Conservation (phyloP, 345 rosid species). For the Lepidium aucheri region DNA sequence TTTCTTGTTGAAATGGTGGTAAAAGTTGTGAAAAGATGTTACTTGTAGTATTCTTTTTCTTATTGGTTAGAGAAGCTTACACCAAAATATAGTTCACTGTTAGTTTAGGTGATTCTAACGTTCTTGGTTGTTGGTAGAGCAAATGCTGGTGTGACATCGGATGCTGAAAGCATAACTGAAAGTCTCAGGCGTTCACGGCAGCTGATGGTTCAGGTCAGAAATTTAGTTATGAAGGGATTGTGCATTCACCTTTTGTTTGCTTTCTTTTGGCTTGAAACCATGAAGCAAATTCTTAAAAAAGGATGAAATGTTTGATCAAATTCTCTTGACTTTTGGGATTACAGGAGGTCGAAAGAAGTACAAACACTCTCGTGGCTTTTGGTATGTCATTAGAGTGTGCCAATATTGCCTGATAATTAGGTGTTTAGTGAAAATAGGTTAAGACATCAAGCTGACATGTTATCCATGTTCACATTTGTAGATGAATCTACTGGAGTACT, state of each 20-base stretch:
- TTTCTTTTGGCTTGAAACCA: background rate
- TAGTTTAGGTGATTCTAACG: background rate
- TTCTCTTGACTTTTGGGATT: slow-evolving; percentile 9
- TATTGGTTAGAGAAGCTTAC: background rate
- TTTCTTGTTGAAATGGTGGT: background rate
- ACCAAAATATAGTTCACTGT: background rate
- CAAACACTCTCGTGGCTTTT: slow-evolving; percentile 65
- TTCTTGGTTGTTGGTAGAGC: slow-evolving; percentile 42
- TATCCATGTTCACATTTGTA: slow-evolving; percentile 13
- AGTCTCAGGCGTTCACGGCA: slow-evolving; percentile 93
- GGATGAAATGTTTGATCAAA: background rate
- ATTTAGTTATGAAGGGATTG: background rate
- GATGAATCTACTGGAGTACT: slow-evolving; percentile 83
- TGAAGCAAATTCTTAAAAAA: background rate
- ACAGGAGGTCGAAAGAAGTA: slow-evolving; percentile 93
- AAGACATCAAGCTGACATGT: background rate
- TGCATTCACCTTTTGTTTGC: background rate
- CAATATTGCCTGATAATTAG: background rate
- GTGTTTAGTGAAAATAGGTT: background rate
- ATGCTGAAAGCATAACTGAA: slow-evolving; percentile 95
- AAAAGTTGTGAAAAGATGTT: background rate
- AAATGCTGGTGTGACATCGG: slow-evolving; percentile 91
- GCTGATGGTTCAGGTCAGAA: slow-evolving; percentile 87
- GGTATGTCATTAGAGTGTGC: slow-evolving; percentile 45
- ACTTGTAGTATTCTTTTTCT: background rate